Percentiles rank a stretch among this genome's conserved stretches.
Conservation (phyloP, 345 rosid genomes). For the Eutrema heterophyllum region DNA sequence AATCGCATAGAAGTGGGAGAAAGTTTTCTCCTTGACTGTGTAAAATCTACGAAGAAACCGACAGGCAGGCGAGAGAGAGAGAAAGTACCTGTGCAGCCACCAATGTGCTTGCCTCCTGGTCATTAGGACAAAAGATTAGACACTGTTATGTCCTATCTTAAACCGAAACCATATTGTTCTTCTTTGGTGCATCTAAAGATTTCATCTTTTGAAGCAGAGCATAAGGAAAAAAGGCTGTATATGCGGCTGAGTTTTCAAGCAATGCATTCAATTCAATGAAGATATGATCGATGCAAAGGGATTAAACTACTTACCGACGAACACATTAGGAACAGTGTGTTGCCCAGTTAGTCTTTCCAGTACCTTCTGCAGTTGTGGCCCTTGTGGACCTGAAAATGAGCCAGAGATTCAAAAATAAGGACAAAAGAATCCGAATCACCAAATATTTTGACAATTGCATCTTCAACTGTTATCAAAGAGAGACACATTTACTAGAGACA, state of each 20-base stretch:
- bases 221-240: neutral
- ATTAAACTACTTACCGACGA: constrained; percentile 52
- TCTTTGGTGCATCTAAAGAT: neutral
- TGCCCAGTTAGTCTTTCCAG: constrained; percentile 90
- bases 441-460: neutral
- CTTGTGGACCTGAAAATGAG: constrained; percentile 68
- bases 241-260: neutral
- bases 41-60: neutral
- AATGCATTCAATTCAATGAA: neutral
- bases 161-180: neutral
- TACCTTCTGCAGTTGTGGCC: constrained; percentile 79
- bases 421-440: neutral
- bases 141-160: neutral
- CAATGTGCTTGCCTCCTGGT: constrained; percentile 92
- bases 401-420: neutral
- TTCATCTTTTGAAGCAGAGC: neutral
- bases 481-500: neutral
- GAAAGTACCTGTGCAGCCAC: constrained; percentile 86
- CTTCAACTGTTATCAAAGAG: neutral
- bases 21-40: neutral
- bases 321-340: constrained; percentile 91
- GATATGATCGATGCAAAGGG: neutral
- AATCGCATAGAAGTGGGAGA: neutral
- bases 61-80: neutral
- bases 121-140: constrained; percentile 9